Evolutionary conservation across 1,284 basidiomycete species (phyloP).

Genomic region (Melanopsichium pennsylvanicum): DNA sequence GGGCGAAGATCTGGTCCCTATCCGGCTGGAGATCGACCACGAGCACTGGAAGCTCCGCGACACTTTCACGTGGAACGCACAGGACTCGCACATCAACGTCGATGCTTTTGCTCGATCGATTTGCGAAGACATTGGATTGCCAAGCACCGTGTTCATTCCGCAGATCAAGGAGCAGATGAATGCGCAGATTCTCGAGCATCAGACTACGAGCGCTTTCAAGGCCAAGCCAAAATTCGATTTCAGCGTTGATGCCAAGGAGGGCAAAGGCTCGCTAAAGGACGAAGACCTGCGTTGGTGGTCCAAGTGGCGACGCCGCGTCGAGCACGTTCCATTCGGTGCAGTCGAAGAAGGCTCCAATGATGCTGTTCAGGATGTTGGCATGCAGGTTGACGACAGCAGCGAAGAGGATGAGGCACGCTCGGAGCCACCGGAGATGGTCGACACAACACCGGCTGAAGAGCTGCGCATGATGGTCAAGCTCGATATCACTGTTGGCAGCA

Average conservation of each 20-base stretch:
- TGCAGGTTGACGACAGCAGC: conserved; percentile 52
- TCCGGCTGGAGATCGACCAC: conserved; percentile 92
- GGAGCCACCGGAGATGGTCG: conserved; percentile 35
- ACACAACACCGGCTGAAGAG: conserved; percentile 69
- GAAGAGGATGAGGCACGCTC: conserved; percentile 67
- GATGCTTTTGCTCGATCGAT: conserved; percentile 88
- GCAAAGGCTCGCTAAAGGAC: conserved; percentile 34
- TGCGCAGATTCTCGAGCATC: conserved; percentile 82
- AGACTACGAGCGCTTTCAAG: conserved; percentile 55
- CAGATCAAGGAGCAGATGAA: conserved; percentile 84
- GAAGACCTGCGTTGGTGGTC: conserved; percentile 45
- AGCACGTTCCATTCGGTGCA: conserved; percentile 44
- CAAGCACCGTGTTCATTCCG: conserved; percentile 73
- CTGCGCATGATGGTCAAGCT: conserved; percentile 92
- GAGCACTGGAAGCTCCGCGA: conserved; percentile 88
- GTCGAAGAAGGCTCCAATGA: conserved; percentile 70
- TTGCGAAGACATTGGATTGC: conserved; percentile 88
- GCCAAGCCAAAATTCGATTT: conserved; percentile 39
- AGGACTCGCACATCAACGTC: conserved; percentile 86
- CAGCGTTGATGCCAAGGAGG: conserved; percentile 26
- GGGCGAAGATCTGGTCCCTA: conserved; percentile 84
- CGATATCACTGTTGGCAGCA: conserved; percentile 91
- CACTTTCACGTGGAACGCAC: conserved; percentile 94
- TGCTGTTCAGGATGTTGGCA: conserved; percentile 66
- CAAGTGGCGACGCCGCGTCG: conserved; percentile 39